phyloP scores from a whole-genome alignment of 2,329 filamentous ascomycete species.

The Venturia nashicola region DNA sequence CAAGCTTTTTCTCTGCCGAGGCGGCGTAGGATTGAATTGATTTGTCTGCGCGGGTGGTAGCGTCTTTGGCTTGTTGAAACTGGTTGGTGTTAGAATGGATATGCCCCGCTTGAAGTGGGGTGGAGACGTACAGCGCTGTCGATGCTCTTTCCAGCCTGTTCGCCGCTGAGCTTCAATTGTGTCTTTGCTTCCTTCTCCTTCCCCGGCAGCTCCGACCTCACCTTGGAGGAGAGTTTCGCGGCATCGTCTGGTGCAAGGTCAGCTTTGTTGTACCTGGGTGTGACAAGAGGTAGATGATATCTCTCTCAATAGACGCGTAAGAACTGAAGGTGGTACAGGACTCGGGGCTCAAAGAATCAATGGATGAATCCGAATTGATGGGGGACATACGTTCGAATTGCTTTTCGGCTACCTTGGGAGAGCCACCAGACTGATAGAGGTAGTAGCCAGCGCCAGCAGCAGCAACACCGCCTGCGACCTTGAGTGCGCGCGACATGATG shows the following conservation, averaged over 20 bases:
- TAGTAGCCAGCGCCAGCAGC: constrained; percentile 73
- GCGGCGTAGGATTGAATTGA: constrained; percentile 40
- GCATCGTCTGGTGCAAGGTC: constrained; percentile 53
- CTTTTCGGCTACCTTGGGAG: constrained; percentile 72
- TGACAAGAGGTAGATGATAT: no score
- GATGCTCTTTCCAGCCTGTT: constrained; percentile 37
- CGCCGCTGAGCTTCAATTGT: constrained; percentile 40
- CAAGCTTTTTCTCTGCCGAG: constrained; percentile 49
- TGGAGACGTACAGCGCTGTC: constrained; percentile 44
- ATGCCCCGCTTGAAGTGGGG: not conserved
- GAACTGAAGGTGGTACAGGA: no score
- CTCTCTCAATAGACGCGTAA: no score
- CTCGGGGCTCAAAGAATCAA: no score
- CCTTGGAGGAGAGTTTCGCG: constrained; percentile 51
- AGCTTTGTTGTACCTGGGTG: not conserved
- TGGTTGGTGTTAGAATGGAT: constrained; percentile 12
- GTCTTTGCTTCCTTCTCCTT: constrained; percentile 51
- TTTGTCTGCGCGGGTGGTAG: constrained; percentile 51
- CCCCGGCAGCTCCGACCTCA: constrained; percentile 48
- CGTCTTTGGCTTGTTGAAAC: constrained; percentile 26
- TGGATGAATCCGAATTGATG: no score
- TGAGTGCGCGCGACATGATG: constrained; percentile 22
- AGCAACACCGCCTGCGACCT: constrained; percentile 47
- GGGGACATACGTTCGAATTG: constrained; percentile 60
- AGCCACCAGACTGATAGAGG: constrained; percentile 75